Conservation (phyloP, 495 filamentous ascomycete genomes). For the Tuber magnatum region DNA sequence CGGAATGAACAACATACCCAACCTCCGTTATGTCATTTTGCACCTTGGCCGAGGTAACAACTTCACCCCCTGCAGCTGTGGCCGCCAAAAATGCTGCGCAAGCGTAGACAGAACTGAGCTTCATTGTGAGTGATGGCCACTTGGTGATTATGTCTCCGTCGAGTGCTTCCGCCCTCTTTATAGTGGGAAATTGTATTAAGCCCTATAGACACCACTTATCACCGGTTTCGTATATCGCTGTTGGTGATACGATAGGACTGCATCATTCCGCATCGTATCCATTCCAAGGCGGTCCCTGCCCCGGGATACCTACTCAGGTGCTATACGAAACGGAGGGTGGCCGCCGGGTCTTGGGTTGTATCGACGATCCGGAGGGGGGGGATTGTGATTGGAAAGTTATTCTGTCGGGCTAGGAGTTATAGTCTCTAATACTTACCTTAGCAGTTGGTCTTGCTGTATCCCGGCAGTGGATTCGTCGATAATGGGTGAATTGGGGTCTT, state of each 20-base stretch:
- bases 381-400: slow-evolving; percentile 16
- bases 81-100: slow-evolving; percentile 12
- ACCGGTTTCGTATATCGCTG: neutral
- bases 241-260: neutral
- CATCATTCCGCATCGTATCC: neutral
- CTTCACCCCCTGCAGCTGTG: slow-evolving; percentile 15
- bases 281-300: neutral
- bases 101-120: neutral
- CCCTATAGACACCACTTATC: neutral
- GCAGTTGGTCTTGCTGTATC: neutral
- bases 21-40: slow-evolving; percentile 18
- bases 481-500: neutral
- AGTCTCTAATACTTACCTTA: slow-evolving; percentile 15
- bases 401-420: slow-evolving; percentile 17
- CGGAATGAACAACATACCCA: slow-evolving; percentile 14
- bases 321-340: neutral
- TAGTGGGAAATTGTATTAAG: neutral
- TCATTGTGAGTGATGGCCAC: slow-evolving; percentile 7
- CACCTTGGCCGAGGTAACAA: slow-evolving; percentile 20
- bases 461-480: neutral
- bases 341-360: neutral
- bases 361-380: slow-evolving; percentile 8
- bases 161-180: neutral
- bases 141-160: neutral
- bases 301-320: neutral